phyloP scores from a whole-genome alignment of 129 eudicot species.

The Silybum marianum region DNA sequence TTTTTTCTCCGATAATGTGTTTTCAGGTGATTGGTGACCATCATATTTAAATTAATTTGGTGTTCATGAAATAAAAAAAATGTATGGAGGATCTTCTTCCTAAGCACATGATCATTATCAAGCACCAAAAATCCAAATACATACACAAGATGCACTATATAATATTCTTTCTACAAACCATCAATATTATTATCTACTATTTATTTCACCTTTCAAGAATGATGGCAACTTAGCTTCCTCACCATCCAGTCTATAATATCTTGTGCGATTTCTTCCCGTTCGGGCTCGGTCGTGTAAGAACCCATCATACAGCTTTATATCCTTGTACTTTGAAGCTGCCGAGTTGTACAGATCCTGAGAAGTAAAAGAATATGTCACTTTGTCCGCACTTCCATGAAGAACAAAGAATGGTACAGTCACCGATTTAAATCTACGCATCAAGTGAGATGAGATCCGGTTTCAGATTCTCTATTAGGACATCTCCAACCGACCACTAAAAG shows the following conservation, averaged over 20 bases:
- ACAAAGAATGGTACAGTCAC: slow-evolving; percentile 90
- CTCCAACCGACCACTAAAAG: no score
- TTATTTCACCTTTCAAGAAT: slow-evolving; percentile 27
- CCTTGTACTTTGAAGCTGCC: slow-evolving; percentile 83
- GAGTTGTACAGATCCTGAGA: slow-evolving; percentile 84
- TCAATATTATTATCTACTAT: slow-evolving; percentile 24
- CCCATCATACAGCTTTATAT: slow-evolving; percentile 87
- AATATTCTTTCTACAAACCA: slow-evolving; percentile 5
- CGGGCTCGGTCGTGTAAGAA: slow-evolving; percentile 93
- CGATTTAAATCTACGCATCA: slow-evolving; percentile 66
- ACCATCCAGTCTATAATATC: slow-evolving; percentile 97
- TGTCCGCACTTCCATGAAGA: slow-evolving; percentile 91
- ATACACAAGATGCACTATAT: slow-evolving; percentile 18
- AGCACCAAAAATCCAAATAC: not conserved
- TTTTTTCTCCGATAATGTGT: no score
- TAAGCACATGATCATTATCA: not conserved
- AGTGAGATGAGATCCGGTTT: slow-evolving; percentile 67
- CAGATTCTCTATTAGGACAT: no score
- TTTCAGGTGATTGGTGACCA: not conserved
- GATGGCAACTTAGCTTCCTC: slow-evolving; percentile 41
- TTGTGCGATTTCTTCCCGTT: slow-evolving; percentile 83
- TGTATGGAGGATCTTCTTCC: not conserved
- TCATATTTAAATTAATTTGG: not conserved
- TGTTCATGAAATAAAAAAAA: no score
- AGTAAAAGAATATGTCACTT: slow-evolving; percentile 87